phyloP scores from a whole-genome alignment of 2,329 filamentous ascomycete species.

The Phialophora verrucosa region DNA sequence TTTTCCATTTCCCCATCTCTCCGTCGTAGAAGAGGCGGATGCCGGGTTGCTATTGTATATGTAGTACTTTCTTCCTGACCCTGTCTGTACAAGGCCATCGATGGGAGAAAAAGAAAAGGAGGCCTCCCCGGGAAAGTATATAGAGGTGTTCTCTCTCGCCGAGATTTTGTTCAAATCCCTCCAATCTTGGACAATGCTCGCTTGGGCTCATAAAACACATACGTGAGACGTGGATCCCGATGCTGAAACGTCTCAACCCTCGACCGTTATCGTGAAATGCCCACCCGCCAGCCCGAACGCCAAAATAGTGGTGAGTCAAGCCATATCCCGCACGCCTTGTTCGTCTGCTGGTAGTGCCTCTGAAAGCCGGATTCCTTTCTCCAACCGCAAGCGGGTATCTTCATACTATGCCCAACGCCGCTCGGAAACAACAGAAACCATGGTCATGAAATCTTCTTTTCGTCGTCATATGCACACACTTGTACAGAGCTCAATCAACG shows the following conservation, averaged over 20 bases:
- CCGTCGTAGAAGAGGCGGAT: neutral
- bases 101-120: neutral
- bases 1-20: neutral
- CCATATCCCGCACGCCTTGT: neutral
- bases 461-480: neutral
- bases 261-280: neutral
- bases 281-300: neutral
- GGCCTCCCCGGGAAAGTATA: neutral
- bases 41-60: neutral
- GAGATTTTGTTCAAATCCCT: neutral
- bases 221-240: neutral
- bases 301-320: conserved; percentile 1
- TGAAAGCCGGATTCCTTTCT: neutral
- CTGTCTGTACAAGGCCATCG: neutral
- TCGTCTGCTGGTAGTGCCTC: neutral
- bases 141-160: neutral
- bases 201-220: neutral
- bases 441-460: neutral
- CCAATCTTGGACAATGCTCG: neutral
- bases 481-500: conserved; percentile 23
- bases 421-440: neutral
- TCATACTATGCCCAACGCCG: neutral
- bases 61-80: neutral
- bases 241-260: neutral
- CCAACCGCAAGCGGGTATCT: neutral